Evolutionary conservation across 441 rosid genomes (phyloP), one percentile per base, ranked within the genome.

Genomic region (Pelargonium myrrhifolium): DNA sequence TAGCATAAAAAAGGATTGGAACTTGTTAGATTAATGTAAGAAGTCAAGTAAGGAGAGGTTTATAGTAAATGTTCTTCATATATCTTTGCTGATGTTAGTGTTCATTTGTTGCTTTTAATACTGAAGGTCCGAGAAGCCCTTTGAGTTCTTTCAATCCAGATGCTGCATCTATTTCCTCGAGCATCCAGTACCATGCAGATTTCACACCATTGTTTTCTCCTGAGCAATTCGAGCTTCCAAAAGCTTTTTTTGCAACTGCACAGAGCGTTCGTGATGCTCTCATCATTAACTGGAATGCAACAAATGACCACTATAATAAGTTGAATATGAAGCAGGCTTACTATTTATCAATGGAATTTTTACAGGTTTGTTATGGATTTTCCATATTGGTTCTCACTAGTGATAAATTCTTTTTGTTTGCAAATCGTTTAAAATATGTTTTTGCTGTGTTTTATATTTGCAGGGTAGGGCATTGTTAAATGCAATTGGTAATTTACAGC

Each of bases 321-420:
- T 65, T 83, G 81, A 86, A 89, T 71, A 79, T 68, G 60, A 93
- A 93, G 80, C 98, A 89, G 75, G 98, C 97, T 0, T 87, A 93
- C 71, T 93, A 93, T 79, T 67, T 93, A 70, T 93, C 98, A 0
- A 89, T 93, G 98, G 98, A 93, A 71, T 93, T 90, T 78, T 79
- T 93, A 43, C 98, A 90, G 96, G 98, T 93, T 74, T 78, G 58
- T 74, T 8, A 6, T 71, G 8, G 39, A 56, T 51, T 65, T 67
- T 49, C 3, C 53, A 64, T 12, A 11, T 45, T 64, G 7, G 20
- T 66, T 69, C 3, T 9, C 10, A 37, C 22, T 9, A 28, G 51
- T 45, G 51, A 45, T 45, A 8, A 3, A 1, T 67, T 8, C 11
- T 68, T 47, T 78, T 4, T 51, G 7, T 31, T 26, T 20, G 21